Percentiles rank a stretch among this genome's conserved stretches.
These are phyloP conservation scores for Ascochyta fabae DNA, from an alignment of 2,329 filamentous ascomycete species.

Conservation along the genomic window DNA sequence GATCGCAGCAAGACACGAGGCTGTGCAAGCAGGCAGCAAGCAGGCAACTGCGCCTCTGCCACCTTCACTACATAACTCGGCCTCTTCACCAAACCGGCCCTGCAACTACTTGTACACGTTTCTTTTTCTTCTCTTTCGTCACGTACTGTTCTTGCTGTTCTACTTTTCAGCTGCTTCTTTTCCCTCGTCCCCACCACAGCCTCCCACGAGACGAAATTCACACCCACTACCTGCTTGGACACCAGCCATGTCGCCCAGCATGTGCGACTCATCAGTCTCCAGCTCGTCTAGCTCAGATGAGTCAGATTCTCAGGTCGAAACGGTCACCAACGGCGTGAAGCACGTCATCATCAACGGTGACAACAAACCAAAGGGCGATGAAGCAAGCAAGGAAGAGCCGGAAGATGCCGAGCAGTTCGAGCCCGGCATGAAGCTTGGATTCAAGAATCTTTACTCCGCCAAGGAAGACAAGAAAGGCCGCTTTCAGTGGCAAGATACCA, in stretches of 20 bases:
- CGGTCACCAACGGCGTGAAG: constrained; percentile 16
- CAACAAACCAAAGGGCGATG: constrained; percentile 1
- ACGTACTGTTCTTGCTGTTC: background rate
- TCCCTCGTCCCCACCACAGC: background rate
- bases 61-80: constrained; percentile 10
- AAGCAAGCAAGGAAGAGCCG: constrained; percentile 2
- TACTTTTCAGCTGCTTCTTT: background rate
- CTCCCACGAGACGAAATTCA: background rate
- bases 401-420: background rate
- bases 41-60: constrained; percentile 9
- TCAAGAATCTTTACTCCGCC: constrained; percentile 30
- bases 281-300: constrained; percentile 9
- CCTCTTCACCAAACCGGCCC: constrained; percentile 1
- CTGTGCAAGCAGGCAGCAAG: constrained; percentile 12
- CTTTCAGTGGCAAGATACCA: constrained; percentile 35
- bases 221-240: background rate
- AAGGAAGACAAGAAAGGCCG: constrained; percentile 35
- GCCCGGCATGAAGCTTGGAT: constrained; percentile 11
- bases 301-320: constrained; percentile 2
- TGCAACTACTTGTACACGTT: background rate
- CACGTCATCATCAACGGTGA: constrained; percentile 23
- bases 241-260: background rate
- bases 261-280: background rate
- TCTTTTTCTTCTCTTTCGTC: background rate
- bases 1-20: constrained; percentile 1